These are phyloP conservation scores for Porphyrellus sp. DNA, from an alignment of 1,284 basidiomycete species.

Conservation along the genomic window DNA sequence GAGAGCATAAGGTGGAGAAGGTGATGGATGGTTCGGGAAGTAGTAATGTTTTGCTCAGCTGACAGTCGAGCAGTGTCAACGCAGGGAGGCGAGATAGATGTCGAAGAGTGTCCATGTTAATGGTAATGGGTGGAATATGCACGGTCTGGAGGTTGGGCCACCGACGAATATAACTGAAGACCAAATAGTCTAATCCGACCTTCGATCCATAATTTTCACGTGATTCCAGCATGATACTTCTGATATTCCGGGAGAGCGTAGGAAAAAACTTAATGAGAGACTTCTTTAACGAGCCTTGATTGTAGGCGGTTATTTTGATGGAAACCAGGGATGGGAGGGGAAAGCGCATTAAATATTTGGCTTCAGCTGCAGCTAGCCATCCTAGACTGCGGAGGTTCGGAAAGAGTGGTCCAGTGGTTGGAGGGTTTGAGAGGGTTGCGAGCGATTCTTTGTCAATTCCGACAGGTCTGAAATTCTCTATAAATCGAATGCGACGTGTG, in stretches of 20 bases:
- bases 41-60: neutral
- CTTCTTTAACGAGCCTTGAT: no score
- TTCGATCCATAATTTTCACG: neutral
- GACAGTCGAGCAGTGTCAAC: neutral
- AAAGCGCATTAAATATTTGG: neutral
- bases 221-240: no score
- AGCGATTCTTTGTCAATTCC: neutral
- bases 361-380: neutral
- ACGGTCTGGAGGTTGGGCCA: neutral
- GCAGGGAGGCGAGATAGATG: constrained; percentile 1
- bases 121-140: neutral
- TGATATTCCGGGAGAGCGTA: neutral
- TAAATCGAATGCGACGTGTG: neutral
- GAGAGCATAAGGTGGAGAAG: neutral
- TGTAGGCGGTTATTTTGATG: no score
- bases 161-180: neutral
- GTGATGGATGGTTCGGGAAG: neutral
- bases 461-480: neutral
- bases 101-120: neutral
- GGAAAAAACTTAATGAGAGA: neutral
- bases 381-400: neutral
- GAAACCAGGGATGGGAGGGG: neutral
- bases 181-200: neutral
- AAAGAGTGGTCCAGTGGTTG: neutral
- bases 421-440: neutral